phyloP scores from a whole-genome alignment of 768 basidiomycete species.

The Lactarius tabidus region DNA sequence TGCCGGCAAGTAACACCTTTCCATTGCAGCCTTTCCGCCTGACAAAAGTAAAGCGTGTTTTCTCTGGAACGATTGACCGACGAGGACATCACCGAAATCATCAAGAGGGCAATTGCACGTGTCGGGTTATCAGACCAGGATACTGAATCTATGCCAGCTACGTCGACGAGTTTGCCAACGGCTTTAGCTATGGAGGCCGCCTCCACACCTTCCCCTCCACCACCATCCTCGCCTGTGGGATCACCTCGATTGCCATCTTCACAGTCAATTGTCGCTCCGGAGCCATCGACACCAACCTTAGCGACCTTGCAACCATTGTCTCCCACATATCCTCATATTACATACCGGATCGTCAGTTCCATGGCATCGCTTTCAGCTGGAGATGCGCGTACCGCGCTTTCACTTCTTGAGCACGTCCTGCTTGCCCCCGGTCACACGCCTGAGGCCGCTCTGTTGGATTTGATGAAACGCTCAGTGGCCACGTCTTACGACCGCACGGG shows the following conservation, averaged over 20 bases:
- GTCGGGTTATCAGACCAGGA: conserved; percentile 21
- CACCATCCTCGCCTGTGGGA: conserved; percentile 6
- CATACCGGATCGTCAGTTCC: conserved; percentile 43
- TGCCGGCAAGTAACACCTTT: conserved; percentile 52
- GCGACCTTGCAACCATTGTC: conserved; percentile 10
- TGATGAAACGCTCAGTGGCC: conserved; percentile 59
- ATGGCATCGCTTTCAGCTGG: conserved; percentile 57
- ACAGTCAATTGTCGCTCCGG: conserved; percentile 16
- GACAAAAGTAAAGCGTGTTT: conserved; percentile 53
- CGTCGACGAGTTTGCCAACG: not conserved
- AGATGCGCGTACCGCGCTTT: conserved; percentile 78
- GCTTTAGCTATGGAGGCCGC: not conserved
- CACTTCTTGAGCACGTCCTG: conserved; percentile 70
- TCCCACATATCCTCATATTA: conserved; percentile 40
- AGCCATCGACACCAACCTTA: not conserved
- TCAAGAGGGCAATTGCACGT: conserved; percentile 49
- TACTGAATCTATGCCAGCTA: not conserved
- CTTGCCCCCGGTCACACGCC: conserved; percentile 38
- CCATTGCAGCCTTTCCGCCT: not conserved
- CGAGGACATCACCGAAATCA: conserved; percentile 55
- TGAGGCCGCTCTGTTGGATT: conserved; percentile 50
- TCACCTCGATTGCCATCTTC: conserved; percentile 19
- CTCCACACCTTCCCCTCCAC: conserved; percentile 1
- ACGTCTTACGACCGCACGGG: conserved; percentile 72
- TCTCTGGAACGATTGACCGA: conserved; percentile 65